phyloP scores from a whole-genome alignment of 2,329 filamentous ascomycete genomes.

The Cytospora paraplurivora region DNA sequence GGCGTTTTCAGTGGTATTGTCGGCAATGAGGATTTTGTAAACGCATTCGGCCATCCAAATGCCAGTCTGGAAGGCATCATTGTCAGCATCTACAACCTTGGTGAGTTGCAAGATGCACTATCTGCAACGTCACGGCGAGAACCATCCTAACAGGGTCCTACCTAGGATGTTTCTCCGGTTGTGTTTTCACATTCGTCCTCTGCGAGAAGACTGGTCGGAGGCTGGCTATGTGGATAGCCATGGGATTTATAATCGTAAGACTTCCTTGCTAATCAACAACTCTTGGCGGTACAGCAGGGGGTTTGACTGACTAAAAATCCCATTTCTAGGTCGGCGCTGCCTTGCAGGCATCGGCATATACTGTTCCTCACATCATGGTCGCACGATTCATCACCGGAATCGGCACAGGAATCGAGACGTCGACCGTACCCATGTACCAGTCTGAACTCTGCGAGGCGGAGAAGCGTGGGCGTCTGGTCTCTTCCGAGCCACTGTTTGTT shows the following conservation, averaged over 20 bases:
- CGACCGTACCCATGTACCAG: slow-evolving; percentile 45
- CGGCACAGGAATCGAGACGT: slow-evolving; percentile 36
- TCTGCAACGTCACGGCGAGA: no score
- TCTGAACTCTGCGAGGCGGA: slow-evolving; percentile 47
- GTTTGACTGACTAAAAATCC: not conserved
- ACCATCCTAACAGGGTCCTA: slow-evolving; percentile 1
- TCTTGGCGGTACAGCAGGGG: not conserved
- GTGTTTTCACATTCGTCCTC: slow-evolving; percentile 33
- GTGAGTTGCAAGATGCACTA: not conserved
- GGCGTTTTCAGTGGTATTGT: slow-evolving; percentile 52
- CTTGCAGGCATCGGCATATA: slow-evolving; percentile 38
- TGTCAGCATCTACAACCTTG: slow-evolving; percentile 44
- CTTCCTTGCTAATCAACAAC: slow-evolving; percentile 3
- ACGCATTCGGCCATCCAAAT: slow-evolving; percentile 41
- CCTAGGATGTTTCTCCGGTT: slow-evolving; percentile 44
- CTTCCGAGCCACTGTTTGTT: slow-evolving; percentile 39
- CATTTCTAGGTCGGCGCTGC: slow-evolving; percentile 32
- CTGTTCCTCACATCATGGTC: slow-evolving; percentile 44
- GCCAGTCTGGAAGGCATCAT: slow-evolving; percentile 45
- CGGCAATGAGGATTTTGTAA: slow-evolving; percentile 47
- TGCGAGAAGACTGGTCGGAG: slow-evolving; percentile 32
- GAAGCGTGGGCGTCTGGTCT: slow-evolving; percentile 46
- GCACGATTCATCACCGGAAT: slow-evolving; percentile 41
- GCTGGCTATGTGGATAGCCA: slow-evolving; percentile 33
- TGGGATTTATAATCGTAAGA: slow-evolving; percentile 34